phyloP scores from a whole-genome alignment of 2,329 filamentous ascomycete genomes.

The Fusarium sp. region DNA sequence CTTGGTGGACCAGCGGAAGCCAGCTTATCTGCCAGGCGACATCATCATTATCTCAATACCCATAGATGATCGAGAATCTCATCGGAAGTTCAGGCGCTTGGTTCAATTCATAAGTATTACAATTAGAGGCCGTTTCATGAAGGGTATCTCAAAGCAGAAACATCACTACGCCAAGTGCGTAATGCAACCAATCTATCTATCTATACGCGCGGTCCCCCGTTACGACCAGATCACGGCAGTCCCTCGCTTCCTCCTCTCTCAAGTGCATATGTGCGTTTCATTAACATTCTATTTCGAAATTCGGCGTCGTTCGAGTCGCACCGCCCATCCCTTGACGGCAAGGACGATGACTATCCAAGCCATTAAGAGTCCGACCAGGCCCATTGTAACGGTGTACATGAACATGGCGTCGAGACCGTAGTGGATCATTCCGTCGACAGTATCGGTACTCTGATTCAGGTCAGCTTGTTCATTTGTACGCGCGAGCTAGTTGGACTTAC shows the following conservation, averaged over 20 bases:
- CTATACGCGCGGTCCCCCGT: neutral
- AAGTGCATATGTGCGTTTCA: neutral
- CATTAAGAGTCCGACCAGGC: conserved; percentile 84
- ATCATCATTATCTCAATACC: neutral
- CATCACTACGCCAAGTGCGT: conserved; percentile 14
- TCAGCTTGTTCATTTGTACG: conserved; percentile 1
- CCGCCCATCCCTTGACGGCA: conserved; percentile 88
- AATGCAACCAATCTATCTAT: conserved; percentile 14
- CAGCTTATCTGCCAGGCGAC: neutral
- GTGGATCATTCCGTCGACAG: conserved; percentile 78
- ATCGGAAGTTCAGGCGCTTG: neutral
- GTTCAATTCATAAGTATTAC: neutral
- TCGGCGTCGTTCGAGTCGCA: conserved; percentile 56
- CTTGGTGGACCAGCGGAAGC: neutral
- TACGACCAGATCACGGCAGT: neutral
- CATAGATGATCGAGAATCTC: neutral
- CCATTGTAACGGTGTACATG: conserved; percentile 88
- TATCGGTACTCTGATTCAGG: conserved; percentile 72
- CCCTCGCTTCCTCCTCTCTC: neutral
- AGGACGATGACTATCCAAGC: conserved; percentile 83
- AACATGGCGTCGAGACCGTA: conserved; percentile 91
- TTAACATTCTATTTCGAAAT: conserved; percentile 1
- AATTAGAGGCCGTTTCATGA: conserved; percentile 30
- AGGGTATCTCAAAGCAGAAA: conserved; percentile 45
- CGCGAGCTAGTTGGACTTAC: conserved; percentile 60